Conservation (phyloP, 768 basidiomycete species). For the Leccinum subgranulosum region DNA sequence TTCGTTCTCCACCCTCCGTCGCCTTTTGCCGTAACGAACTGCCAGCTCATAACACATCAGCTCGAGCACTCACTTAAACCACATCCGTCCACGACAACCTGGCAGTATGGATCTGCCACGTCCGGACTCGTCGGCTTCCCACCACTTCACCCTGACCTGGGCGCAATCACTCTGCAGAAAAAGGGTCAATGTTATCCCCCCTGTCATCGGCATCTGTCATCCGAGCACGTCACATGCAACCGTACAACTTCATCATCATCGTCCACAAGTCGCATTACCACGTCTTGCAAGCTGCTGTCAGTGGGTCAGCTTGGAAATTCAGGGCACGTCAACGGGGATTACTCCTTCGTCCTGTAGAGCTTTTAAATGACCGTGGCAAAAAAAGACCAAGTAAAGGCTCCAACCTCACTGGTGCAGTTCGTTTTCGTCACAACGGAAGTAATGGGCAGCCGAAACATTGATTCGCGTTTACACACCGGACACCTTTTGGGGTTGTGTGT, state of each 20-base stretch:
- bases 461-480: neutral
- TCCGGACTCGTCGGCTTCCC: slow-evolving; percentile 16
- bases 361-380: slow-evolving; percentile 20
- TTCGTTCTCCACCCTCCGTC: neutral
- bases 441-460: neutral
- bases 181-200: slow-evolving; percentile 11
- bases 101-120: neutral
- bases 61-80: slow-evolving; percentile 10
- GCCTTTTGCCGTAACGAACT: slow-evolving; percentile 2
- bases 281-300: slow-evolving; percentile 13
- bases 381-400: neutral
- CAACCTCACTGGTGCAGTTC: slow-evolving; percentile 1
- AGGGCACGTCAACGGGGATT: slow-evolving; percentile 32
- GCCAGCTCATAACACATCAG: slow-evolving; percentile 7
- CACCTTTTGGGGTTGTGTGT: slow-evolving; percentile 1
- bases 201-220: slow-evolving; percentile 7
- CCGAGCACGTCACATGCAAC: slow-evolving; percentile 13
- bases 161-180: slow-evolving; percentile 19
- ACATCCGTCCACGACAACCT: slow-evolving; percentile 10
- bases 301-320: slow-evolving; percentile 20
- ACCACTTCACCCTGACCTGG: slow-evolving; percentile 14
- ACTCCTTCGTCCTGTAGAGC: slow-evolving; percentile 21
- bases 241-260: slow-evolving; percentile 2
- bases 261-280: slow-evolving; percentile 11
- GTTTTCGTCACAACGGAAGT: neutral